Percentiles rank a stretch among this genome's conserved stretches.
Conservation (phyloP, 768 basidiomycete genomes). For the Sistotremastrum suecicum region DNA sequence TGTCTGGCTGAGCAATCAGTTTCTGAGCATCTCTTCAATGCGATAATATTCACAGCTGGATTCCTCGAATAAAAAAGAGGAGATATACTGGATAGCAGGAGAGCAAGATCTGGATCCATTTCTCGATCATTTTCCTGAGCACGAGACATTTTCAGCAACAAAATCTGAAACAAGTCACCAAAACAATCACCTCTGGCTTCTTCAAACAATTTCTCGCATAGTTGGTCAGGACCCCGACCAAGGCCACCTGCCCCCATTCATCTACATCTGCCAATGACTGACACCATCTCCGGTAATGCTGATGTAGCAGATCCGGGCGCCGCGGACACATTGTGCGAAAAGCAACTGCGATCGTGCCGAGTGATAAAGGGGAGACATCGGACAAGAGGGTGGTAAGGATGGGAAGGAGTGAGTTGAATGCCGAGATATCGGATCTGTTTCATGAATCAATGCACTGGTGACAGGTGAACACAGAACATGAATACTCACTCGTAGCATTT, state of each 20-base stretch:
- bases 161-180: background rate
- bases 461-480: constrained; percentile 9
- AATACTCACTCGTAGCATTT: constrained; percentile 60
- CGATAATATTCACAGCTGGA: constrained; percentile 51
- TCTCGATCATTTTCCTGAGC: constrained; percentile 32
- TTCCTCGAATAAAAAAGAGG: constrained; percentile 79
- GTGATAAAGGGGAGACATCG: constrained; percentile 74
- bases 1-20: constrained; percentile 33
- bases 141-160: background rate
- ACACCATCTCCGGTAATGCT: constrained; percentile 77
- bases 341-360: constrained; percentile 76
- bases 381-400: constrained; percentile 47
- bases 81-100: constrained; percentile 57
- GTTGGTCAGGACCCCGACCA: constrained; percentile 62
- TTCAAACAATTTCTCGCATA: constrained; percentile 80
- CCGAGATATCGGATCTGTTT: background rate
- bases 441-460: background rate
- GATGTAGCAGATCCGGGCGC: constrained; percentile 75
- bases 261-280: constrained; percentile 79
- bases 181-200: constrained; percentile 26
- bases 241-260: constrained; percentile 88
- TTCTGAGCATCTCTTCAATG: background rate
- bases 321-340: constrained; percentile 82
- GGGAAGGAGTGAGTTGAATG: constrained; percentile 56
- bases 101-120: constrained; percentile 61